Evolutionary conservation across 495 filamentous ascomycete genomes (phyloP).

Genomic region (Cryomyces antarcticus): DNA sequence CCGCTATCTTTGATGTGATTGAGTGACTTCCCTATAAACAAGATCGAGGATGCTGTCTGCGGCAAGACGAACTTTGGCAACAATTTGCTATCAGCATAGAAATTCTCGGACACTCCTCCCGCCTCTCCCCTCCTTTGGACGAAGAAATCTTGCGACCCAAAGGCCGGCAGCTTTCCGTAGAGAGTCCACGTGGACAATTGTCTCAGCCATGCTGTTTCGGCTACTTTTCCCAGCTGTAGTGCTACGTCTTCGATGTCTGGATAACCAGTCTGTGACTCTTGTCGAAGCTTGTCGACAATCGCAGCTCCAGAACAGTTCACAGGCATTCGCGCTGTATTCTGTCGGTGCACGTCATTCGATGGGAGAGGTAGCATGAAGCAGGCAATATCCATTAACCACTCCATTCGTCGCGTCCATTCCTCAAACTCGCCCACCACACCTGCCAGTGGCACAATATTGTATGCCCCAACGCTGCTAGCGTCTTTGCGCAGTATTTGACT

Average conservation of each 20-base stretch:
- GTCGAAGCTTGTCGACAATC: constrained; percentile 56
- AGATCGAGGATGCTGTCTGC: constrained; percentile 56
- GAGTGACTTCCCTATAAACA: constrained; percentile 79
- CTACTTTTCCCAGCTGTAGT: constrained; percentile 44
- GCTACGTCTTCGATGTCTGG: constrained; percentile 60
- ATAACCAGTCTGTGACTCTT: constrained; percentile 71
- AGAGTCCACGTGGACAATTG: constrained; percentile 77
- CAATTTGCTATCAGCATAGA: constrained; percentile 31
- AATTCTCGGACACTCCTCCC: constrained; percentile 17
- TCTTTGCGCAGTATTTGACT: constrained; percentile 51
- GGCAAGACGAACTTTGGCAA: constrained; percentile 61
- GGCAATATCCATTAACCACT: constrained; percentile 65
- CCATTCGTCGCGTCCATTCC: constrained; percentile 61
- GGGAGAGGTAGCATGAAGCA: constrained; percentile 35
- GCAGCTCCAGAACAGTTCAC: constrained; percentile 34
- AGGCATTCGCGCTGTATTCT: not conserved
- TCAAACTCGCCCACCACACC: constrained; percentile 65
- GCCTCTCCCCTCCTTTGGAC: constrained; percentile 30
- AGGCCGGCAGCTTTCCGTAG: constrained; percentile 60
- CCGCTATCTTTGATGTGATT: constrained; percentile 49
- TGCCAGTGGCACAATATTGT: constrained; percentile 80
- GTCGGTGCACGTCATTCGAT: constrained; percentile 1
- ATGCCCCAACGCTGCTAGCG: constrained; percentile 58
- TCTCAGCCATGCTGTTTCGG: constrained; percentile 80
- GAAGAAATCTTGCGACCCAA: constrained; percentile 65